phyloP scores from a whole-genome alignment of 2,329 filamentous ascomycete genomes.

The Pseudogymnoascus destructans region DNA sequence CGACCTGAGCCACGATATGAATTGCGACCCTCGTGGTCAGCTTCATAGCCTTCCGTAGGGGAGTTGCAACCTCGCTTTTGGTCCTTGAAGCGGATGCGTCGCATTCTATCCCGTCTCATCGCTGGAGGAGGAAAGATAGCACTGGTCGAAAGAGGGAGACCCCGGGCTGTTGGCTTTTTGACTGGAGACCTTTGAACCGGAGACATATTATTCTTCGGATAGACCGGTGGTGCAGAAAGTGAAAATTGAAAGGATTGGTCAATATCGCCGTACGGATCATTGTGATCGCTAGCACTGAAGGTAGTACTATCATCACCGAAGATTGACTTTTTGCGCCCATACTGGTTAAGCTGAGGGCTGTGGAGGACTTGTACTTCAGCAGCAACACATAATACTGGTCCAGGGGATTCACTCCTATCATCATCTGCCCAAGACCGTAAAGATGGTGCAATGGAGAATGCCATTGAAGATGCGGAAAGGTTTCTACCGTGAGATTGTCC shows the following conservation, averaged over 20 bases:
- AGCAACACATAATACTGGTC: constrained; percentile 14
- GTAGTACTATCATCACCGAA: not conserved
- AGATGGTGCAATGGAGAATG: not conserved
- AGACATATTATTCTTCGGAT: not conserved
- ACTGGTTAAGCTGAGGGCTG: not conserved
- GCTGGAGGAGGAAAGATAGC: not conserved
- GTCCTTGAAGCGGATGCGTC: not conserved
- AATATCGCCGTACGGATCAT: not conserved
- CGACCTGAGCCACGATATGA: not conserved
- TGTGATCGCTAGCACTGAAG: not conserved
- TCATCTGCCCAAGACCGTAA: not conserved
- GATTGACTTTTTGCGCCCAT: not conserved
- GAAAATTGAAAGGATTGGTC: not conserved
- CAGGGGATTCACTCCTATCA: constrained; percentile 14
- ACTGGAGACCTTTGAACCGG: not conserved
- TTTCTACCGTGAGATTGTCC: not conserved
- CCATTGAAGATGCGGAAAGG: not conserved
- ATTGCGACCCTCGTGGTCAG: not conserved
- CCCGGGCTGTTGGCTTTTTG: not conserved
- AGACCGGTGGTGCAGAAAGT: not conserved
- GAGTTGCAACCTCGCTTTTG: not conserved
- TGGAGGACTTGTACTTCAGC: constrained; percentile 9
- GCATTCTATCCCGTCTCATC: not conserved
- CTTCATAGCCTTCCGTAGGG: not conserved
- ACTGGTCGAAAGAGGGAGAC: not conserved